Percentiles rank a stretch among this genome's conserved stretches.
Conservation (phyloP, 371 early-diverging fungal species). For the Actinomortierella ambigua region DNA sequence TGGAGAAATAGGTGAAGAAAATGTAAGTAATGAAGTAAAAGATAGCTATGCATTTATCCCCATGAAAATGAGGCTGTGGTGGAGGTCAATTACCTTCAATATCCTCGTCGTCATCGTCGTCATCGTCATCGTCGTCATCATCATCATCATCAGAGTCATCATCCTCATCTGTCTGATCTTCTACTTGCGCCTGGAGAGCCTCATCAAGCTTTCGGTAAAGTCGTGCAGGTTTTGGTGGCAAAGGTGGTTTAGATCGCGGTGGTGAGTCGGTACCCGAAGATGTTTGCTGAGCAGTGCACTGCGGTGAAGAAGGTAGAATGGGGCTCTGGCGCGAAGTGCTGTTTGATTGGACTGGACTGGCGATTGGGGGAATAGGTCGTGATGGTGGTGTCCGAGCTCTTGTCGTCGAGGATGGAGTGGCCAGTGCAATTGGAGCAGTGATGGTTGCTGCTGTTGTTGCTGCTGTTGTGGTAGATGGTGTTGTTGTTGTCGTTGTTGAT, state of each 20-base stretch:
- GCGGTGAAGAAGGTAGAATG: background rate
- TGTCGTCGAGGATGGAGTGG: constrained; percentile 15
- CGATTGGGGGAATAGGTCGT: constrained; percentile 8
- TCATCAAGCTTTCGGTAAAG: constrained; percentile 26
- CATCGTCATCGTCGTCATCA: background rate
- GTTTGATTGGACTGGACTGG: constrained; percentile 19
- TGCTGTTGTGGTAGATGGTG: constrained; percentile 20
- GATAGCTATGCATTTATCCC: background rate
- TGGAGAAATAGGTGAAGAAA: background rate
- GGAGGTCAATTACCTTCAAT: constrained; percentile 12
- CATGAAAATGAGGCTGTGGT: background rate
- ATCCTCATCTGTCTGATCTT: constrained; percentile 15
- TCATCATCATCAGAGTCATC: constrained; percentile 18
- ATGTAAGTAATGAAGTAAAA: background rate
- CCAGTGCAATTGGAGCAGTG: constrained; percentile 14
- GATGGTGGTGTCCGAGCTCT: constrained; percentile 14
- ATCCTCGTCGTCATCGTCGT: constrained; percentile 26
- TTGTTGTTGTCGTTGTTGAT: constrained; percentile 6
- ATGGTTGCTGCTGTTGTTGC: no score
- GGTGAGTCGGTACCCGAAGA: constrained; percentile 19
- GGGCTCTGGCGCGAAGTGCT: constrained; percentile 3
- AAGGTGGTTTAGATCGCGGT: constrained; percentile 30
- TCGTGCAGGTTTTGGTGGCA: constrained; percentile 43
- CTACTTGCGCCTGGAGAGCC: constrained; percentile 11
- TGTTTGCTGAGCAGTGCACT: background rate